phyloP scores from a whole-genome alignment of 805 yeast species.

The Saturnispora sekii region DNA sequence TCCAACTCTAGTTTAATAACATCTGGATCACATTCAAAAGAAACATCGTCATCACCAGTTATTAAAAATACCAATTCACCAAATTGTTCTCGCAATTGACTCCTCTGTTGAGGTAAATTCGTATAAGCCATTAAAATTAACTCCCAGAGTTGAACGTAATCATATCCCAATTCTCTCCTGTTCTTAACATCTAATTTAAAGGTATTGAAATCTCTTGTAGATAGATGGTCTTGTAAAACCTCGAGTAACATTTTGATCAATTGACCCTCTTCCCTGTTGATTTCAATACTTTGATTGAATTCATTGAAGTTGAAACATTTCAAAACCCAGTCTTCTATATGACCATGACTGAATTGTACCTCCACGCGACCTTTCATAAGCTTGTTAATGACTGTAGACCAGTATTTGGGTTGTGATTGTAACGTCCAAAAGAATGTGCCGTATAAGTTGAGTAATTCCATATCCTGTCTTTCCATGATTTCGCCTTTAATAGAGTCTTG shows the following conservation, averaged over 20 bases:
- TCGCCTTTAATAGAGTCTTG: background rate
- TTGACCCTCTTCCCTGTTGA: constrained; percentile 63
- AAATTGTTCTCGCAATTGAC: constrained; percentile 31
- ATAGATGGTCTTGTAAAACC: constrained; percentile 34
- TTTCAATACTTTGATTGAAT: constrained; percentile 18
- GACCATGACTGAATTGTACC: constrained; percentile 16
- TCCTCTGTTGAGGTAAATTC: constrained; percentile 40
- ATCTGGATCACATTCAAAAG: constrained; percentile 76
- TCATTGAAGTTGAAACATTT: constrained; percentile 24
- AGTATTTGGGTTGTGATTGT: constrained; percentile 74
- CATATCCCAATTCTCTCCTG: constrained; percentile 15
- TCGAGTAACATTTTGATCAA: constrained; percentile 47
- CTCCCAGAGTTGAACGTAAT: constrained; percentile 33
- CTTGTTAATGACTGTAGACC: constrained; percentile 37
- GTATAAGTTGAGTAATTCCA: constrained; percentile 52
- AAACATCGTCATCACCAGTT: constrained; percentile 40
- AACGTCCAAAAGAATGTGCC: constrained; percentile 73
- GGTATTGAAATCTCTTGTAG: constrained; percentile 15
- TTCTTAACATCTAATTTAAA: constrained; percentile 21
- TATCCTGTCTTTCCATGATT: constrained; percentile 30
- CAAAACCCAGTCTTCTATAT: constrained; percentile 29
- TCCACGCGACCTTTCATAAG: constrained; percentile 4
- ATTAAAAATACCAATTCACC: constrained; percentile 32
- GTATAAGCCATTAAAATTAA: constrained; percentile 34
- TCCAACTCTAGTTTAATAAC: constrained; percentile 36